Percentiles rank a stretch among this genome's conserved stretches.
Conservation (phyloP, 768 basidiomycete genomes). For the Rhodotorula diobovata region DNA sequence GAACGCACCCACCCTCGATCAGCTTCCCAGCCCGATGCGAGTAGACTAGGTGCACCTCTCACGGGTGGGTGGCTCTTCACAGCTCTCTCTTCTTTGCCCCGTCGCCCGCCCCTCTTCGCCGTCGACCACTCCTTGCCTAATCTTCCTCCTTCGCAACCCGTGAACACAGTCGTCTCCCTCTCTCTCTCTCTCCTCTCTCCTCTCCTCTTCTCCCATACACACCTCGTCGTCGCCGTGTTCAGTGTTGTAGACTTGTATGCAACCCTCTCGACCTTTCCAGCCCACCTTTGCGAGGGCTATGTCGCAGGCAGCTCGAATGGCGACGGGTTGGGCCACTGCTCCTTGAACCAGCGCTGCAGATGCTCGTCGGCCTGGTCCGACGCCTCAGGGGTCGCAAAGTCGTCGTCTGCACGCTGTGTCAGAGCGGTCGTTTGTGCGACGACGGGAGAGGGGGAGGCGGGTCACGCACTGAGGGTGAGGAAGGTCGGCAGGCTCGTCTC, state of each 20-base stretch:
- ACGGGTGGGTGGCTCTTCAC: no score
- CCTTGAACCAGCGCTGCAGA: conserved; percentile 3
- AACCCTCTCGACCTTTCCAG: no score
- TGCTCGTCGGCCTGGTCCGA: not conserved
- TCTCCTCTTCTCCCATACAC: no score
- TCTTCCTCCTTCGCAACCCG: no score
- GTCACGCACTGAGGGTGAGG: conserved; percentile 19
- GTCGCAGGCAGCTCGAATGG: conserved; percentile 13
- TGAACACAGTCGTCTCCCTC: no score
- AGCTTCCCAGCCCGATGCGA: conserved; percentile 18
- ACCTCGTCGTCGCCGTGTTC: no score
- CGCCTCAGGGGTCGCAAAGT: conserved; percentile 8
- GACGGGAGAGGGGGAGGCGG: not conserved
- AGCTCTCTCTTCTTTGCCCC: no score
- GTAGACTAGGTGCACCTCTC: conserved; percentile 11
- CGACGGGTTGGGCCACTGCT: conserved; percentile 10
- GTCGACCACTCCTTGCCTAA: no score
- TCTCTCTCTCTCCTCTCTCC: no score
- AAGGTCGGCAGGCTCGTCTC: conserved; percentile 55
- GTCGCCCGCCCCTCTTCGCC: no score
- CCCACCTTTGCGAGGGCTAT: no score
- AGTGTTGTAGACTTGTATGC: no score
- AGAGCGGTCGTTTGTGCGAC: not conserved
- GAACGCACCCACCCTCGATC: not conserved
- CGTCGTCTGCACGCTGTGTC: conserved; percentile 7